phyloP scores from a whole-genome alignment of 768 basidiomycete species.

The Lentinus brumalis region DNA sequence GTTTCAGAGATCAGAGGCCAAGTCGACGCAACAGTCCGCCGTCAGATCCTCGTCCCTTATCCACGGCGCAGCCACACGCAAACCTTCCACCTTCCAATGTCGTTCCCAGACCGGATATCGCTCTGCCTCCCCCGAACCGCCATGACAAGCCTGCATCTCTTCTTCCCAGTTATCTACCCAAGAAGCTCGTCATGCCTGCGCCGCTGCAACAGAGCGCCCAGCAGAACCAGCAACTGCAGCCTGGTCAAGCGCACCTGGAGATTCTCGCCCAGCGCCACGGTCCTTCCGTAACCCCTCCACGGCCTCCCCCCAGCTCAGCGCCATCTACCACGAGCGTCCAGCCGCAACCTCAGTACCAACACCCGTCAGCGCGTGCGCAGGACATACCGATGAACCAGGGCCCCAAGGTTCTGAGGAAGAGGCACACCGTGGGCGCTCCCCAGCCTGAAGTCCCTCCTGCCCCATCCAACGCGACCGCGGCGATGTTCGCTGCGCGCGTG shows the following conservation, averaged over 20 bases:
- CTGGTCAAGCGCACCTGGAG: slow-evolving; percentile 12
- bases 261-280: slow-evolving; percentile 18
- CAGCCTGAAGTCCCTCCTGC: slow-evolving; percentile 7
- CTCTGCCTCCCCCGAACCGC: slow-evolving; percentile 15
- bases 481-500: slow-evolving; percentile 26
- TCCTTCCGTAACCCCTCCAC: background rate
- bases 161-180: slow-evolving; percentile 50
- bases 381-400: slow-evolving; percentile 29
- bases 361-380: slow-evolving; percentile 15
- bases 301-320: background rate
- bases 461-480: slow-evolving; percentile 23
- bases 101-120: slow-evolving; percentile 18
- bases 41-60: background rate
- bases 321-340: background rate
- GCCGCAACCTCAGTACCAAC: slow-evolving; percentile 4
- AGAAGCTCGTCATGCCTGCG: slow-evolving; percentile 72
- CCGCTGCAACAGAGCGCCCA: slow-evolving; percentile 49
- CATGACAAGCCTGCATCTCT: slow-evolving; percentile 8
- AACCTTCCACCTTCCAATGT: background rate
- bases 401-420: slow-evolving; percentile 31
- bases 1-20: background rate
- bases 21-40: slow-evolving; percentile 1
- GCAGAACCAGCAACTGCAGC: slow-evolving; percentile 2
- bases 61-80: background rate
- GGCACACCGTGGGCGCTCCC: slow-evolving; percentile 10